These are phyloP conservation scores for Stagonosporopsis rhizophila DNA, from an alignment of 2,329 filamentous ascomycete genomes.

Conservation along the genomic window DNA sequence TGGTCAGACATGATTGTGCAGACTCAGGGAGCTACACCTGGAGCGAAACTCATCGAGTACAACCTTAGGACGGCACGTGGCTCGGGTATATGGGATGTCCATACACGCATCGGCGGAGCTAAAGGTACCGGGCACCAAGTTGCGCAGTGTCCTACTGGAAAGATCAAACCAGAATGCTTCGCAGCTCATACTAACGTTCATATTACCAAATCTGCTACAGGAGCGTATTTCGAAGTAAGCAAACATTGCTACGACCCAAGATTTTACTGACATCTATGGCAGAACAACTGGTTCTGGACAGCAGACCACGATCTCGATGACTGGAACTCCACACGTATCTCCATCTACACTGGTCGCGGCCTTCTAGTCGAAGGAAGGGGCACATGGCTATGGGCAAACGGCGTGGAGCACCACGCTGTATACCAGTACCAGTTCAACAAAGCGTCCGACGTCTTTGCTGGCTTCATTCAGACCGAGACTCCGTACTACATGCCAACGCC, in stretches of 20 bases:
- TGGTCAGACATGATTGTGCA: conserved; percentile 77
- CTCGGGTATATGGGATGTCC: conserved; percentile 84
- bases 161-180: conserved; percentile 68
- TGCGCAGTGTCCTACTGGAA: conserved; percentile 75
- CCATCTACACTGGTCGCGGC: conserved; percentile 86
- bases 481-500: conserved; percentile 86
- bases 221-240: conserved; percentile 75
- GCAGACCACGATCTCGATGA: conserved; percentile 90
- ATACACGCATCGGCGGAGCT: conserved; percentile 83
- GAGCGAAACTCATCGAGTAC: conserved; percentile 76
- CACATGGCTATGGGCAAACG: conserved; percentile 69
- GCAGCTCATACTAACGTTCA: conserved; percentile 68
- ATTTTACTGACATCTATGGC: conserved; percentile 8
- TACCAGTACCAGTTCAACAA: conserved; percentile 86
- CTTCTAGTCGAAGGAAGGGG: conserved; percentile 70
- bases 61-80: conserved; percentile 62
- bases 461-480: conserved; percentile 87
- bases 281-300: conserved; percentile 54
- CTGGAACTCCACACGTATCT: conserved; percentile 74
- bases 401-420: conserved; percentile 65
- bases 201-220: conserved; percentile 61
- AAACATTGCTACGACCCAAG: not conserved
- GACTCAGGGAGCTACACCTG: conserved; percentile 72
- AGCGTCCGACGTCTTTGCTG: conserved; percentile 81
- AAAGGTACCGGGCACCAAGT: conserved; percentile 81